Evolutionary conservation across 305 asterid species (phyloP).

Genomic region (Fraxinus ornus): DNA sequence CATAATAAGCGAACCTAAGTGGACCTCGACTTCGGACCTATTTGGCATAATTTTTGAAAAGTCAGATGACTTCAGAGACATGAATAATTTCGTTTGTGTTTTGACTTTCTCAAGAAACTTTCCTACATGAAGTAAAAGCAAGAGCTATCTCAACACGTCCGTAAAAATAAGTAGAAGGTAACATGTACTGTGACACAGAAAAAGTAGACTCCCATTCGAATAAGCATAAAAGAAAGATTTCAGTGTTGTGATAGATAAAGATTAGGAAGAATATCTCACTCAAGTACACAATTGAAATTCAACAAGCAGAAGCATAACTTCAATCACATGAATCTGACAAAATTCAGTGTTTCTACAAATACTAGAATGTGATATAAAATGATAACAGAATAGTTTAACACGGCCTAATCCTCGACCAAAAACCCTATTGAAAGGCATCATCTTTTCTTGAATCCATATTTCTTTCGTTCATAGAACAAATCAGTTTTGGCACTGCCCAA

Average conservation of each 20-base stretch:
- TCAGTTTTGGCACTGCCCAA: conserved; percentile 85
- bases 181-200: not conserved
- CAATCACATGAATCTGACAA: not conserved
- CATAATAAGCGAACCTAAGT: too few species aligned
- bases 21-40: not conserved
- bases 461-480: conserved; percentile 75
- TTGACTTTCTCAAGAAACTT: not conserved
- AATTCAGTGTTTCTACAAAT: not conserved
- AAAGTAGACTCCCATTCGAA: not conserved
- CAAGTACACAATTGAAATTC: not conserved
- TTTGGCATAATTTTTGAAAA: too few species aligned
- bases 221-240: not conserved
- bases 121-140: not conserved
- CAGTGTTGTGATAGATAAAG: not conserved
- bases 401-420: not conserved
- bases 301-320: not conserved
- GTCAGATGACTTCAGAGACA: too few species aligned
- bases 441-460: conserved; percentile 71
- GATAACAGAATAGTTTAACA: not conserved
- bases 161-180: not conserved
- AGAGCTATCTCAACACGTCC: not conserved
- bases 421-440: conserved; percentile 21
- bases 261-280: not conserved
- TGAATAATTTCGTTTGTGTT: too few species aligned
- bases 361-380: not conserved